Conservation (phyloP, 179 eudicot species). For the Gypsophila paniculata region DNA sequence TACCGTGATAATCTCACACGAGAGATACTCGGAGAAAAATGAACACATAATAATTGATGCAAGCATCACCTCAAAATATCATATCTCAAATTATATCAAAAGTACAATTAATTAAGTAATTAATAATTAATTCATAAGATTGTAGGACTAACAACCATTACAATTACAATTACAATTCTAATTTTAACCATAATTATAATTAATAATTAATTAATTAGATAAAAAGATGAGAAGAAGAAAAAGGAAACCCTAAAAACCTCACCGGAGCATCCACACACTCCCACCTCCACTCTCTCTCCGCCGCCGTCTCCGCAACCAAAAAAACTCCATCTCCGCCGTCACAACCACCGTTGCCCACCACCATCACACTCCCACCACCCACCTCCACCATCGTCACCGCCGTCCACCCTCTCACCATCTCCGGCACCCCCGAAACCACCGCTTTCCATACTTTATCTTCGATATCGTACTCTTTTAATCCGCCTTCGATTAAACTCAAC, state of each 20-base stretch:
- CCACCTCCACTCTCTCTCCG: slow-evolving; percentile 21
- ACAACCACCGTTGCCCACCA: slow-evolving; percentile 28
- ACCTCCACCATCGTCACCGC: slow-evolving; percentile 4
- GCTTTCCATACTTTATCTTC: slow-evolving; percentile 27
- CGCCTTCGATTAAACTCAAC: slow-evolving; percentile 19
- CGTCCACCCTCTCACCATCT: slow-evolving; percentile 13
- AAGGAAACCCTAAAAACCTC: slow-evolving; percentile 33
- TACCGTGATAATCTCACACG: too few species aligned
- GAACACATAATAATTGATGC: too few species aligned
- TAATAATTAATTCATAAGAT: too few species aligned
- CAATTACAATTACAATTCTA: too few species aligned
- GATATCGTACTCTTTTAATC: slow-evolving; percentile 26
- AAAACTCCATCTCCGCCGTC: slow-evolving; percentile 23
- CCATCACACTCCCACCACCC: slow-evolving; percentile 20
- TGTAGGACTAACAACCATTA: too few species aligned
- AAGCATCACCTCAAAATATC: too few species aligned
- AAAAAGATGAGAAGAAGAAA: slow-evolving; percentile 28
- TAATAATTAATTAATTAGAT: slow-evolving; percentile 21
- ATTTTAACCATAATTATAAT: too few species aligned
- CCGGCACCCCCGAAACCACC: slow-evolving; percentile 12
- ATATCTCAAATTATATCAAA: too few species aligned
- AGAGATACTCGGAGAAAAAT: too few species aligned
- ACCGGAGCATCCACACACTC: slow-evolving; percentile 27
- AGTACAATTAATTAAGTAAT: too few species aligned
- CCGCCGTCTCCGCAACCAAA: background rate